These are phyloP conservation scores for Capronia epimyces DNA, from an alignment of 2,329 filamentous ascomycete species.

Conservation along the genomic window DNA sequence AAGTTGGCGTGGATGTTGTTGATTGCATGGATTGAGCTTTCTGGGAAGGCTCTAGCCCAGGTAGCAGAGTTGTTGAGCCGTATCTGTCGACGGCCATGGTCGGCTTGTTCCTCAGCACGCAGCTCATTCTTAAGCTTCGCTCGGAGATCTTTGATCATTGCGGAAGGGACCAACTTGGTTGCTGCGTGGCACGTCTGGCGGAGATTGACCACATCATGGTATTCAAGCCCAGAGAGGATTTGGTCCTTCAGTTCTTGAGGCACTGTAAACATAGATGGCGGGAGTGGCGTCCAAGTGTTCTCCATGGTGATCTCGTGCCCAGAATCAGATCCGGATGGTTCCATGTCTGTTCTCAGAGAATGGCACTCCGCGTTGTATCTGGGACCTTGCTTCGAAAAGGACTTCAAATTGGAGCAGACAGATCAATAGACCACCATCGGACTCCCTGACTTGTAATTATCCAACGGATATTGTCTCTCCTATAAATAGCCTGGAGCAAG, in stretches of 20 bases:
- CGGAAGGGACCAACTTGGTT: background rate
- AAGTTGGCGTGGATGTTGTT: conserved; percentile 13
- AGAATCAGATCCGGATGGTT: too few species aligned
- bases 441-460: too few species aligned
- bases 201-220: conserved; percentile 7
- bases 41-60: conserved; percentile 11
- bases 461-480: too few species aligned
- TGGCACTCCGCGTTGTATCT: too few species aligned
- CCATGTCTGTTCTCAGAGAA: too few species aligned
- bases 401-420: too few species aligned
- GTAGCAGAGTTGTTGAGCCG: conserved; percentile 1
- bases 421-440: too few species aligned
- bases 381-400: too few species aligned
- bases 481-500: too few species aligned
- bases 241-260: conserved; percentile 4
- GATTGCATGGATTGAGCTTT: conserved; percentile 5
- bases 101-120: conserved; percentile 6
- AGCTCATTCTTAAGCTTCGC: background rate
- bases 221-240: conserved; percentile 7
- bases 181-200: conserved; percentile 3
- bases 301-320: too few species aligned
- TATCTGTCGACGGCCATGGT: background rate
- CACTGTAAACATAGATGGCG: conserved; percentile 31
- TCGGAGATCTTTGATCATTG: background rate
- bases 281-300: too few species aligned